Percentiles rank a stretch among this genome's conserved stretches.
These are phyloP conservation scores for Fusarium miscanthi DNA, from an alignment of 2,329 filamentous ascomycete genomes.

Conservation along the genomic window DNA sequence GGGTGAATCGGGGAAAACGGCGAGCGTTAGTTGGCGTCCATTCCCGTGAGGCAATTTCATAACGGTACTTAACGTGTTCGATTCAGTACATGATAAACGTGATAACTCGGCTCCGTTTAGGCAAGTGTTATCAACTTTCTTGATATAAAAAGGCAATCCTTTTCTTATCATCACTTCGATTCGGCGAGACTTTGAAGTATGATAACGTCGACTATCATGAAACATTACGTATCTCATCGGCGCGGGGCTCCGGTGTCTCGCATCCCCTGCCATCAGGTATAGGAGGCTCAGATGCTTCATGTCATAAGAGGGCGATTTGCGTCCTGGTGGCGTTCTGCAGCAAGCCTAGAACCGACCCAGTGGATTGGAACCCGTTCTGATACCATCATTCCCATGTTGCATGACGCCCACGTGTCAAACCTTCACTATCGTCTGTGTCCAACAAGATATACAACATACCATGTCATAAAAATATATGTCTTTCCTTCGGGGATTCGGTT, in stretches of 20 bases:
- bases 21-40: background rate
- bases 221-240: background rate
- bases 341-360: background rate
- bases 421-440: fast-evolving
- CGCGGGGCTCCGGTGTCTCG: background rate
- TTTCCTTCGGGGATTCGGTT: background rate
- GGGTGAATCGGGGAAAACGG: background rate
- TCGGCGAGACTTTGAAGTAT: background rate
- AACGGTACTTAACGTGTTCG: background rate
- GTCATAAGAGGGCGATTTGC: background rate
- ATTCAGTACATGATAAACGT: background rate
- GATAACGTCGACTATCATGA: background rate
- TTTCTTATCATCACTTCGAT: background rate
- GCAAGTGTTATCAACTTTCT: background rate
- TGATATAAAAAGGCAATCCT: background rate
- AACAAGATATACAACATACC: too few relatives aligned
- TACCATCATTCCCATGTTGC: background rate
- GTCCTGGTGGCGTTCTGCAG: background rate
- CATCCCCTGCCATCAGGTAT: background rate
- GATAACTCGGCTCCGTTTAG: background rate
- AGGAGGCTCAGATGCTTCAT: background rate
- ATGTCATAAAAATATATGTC: fast-evolving
- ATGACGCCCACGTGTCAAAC: background rate
- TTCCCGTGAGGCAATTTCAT: background rate
- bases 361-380: background rate